Evolutionary conservation across 1,284 basidiomycete species (phyloP).

Genomic region (Sporisorium scitamineum): DNA sequence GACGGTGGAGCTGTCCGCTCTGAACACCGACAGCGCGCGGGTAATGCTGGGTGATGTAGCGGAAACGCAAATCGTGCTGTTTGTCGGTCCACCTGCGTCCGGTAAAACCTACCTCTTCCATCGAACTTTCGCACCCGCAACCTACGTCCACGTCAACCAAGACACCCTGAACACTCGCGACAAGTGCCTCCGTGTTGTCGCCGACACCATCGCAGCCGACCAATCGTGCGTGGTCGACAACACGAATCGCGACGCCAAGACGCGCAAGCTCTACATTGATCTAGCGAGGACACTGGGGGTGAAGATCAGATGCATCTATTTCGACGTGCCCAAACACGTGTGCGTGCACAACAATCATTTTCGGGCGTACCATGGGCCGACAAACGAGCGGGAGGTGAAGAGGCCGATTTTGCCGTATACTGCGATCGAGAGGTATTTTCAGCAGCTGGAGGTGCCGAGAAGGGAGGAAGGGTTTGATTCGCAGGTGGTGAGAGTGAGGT

Average conservation of each 20-base stretch:
- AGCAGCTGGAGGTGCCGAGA: conserved; percentile 26
- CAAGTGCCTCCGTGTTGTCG: conserved; percentile 79
- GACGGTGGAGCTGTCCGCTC: conserved; percentile 8
- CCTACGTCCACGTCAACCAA: conserved; percentile 73
- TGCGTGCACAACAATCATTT: conserved; percentile 53
- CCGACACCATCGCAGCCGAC: conserved; percentile 74
- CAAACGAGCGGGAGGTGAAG: conserved; percentile 7
- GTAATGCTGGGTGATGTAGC: conserved; percentile 8
- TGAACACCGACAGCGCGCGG: not conserved
- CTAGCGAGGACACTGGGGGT: conserved; percentile 23
- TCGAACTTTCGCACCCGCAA: conserved; percentile 77
- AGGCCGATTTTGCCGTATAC: conserved; percentile 25
- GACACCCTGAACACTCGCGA: conserved; percentile 77
- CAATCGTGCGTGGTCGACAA: conserved; percentile 59
- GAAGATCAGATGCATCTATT: conserved; percentile 41
- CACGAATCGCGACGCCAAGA: conserved; percentile 54
- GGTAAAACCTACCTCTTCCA: conserved; percentile 88
- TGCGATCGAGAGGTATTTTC: conserved; percentile 44
- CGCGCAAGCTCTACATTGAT: conserved; percentile 49
- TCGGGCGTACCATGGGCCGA: conserved; percentile 28
- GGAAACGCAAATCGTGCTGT: conserved; percentile 77
- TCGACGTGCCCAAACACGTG: conserved; percentile 31
- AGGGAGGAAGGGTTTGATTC: conserved; percentile 40
- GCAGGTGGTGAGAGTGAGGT: conserved; percentile 23
- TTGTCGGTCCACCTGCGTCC: conserved; percentile 86